A percentile compares a stretch with the other conserved stretches of the same genome.
phyloP scores from a whole-genome alignment of 306 rosid species.

The Cucumis cinereus region DNA sequence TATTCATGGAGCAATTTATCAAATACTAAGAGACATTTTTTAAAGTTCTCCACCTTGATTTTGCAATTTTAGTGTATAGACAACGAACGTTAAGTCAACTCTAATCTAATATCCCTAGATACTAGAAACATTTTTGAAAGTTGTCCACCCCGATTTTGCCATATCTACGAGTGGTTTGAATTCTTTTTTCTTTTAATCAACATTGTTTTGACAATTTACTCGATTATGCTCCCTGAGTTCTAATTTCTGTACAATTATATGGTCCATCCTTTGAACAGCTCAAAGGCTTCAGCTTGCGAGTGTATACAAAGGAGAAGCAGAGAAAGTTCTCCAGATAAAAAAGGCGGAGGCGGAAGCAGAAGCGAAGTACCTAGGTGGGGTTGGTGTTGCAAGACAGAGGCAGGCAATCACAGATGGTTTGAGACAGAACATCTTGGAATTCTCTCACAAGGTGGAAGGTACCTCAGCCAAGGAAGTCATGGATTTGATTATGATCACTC shows the following conservation, averaged over 20 bases:
- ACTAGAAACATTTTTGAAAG: too few species aligned
- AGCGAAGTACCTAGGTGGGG: constrained; percentile 78
- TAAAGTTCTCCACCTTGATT: too few species aligned
- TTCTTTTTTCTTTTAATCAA: not conserved
- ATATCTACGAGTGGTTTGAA: too few species aligned
- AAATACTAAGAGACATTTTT: too few species aligned
- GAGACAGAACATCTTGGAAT: constrained; percentile 83
- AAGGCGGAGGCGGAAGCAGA: constrained; percentile 92
- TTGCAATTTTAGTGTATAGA: too few species aligned
- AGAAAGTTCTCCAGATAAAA: constrained; percentile 64
- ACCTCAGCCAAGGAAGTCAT: constrained; percentile 80
- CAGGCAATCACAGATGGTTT: constrained; percentile 91
- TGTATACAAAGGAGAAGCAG: constrained; percentile 93
- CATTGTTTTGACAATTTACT: not conserved
- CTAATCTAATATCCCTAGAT: too few species aligned
- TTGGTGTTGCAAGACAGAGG: constrained; percentile 92
- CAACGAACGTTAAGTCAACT: too few species aligned
- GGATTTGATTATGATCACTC: constrained; percentile 93
- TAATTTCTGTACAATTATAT: not conserved
- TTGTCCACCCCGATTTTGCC: too few species aligned
- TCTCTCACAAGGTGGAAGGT: constrained; percentile 86
- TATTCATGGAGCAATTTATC: too few species aligned
- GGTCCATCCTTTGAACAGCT: constrained; percentile 30
- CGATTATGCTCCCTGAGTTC: not conserved
- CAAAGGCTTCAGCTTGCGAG: constrained; percentile 94